phyloP scores from a whole-genome alignment of 2,329 filamentous ascomycete genomes.

The Sphaerulina populicola region DNA sequence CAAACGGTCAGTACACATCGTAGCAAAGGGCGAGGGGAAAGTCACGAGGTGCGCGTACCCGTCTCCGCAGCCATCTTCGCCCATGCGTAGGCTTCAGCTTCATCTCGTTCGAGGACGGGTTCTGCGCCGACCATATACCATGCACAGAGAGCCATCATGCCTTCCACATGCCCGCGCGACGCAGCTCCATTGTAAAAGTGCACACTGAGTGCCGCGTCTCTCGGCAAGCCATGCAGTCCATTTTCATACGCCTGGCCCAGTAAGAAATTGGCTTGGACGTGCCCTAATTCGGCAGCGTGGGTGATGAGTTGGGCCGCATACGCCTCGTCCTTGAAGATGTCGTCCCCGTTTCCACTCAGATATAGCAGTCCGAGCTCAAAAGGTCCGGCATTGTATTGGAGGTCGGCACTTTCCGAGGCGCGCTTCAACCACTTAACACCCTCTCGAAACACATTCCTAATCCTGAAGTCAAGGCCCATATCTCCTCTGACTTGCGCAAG shows the following conservation, averaged over 20 bases:
- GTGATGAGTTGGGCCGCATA: conserved; percentile 94
- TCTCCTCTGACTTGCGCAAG: conserved; percentile 85
- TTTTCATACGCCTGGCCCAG: conserved; percentile 98
- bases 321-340: conserved; percentile 80
- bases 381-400: conserved; percentile 85
- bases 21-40: too few relatives aligned
- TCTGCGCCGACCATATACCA: conserved; percentile 97
- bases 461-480: conserved; percentile 63
- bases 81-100: conserved; percentile 95
- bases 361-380: conserved; percentile 86
- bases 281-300: conserved; percentile 83
- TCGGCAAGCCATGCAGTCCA: conserved; percentile 75
- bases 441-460: conserved; percentile 56
- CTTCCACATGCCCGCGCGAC: conserved; percentile 69
- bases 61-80: conserved; percentile 75
- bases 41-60: conserved; percentile 51
- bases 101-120: conserved; percentile 86
- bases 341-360: conserved; percentile 86
- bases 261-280: conserved; percentile 74
- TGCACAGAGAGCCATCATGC: conserved; percentile 97
- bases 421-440: conserved; percentile 95
- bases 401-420: conserved; percentile 78
- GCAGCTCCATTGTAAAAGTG: conserved; percentile 96
- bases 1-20: not conserved
- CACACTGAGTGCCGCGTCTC: conserved; percentile 84